Evolutionary conservation across 164 flowering plant species (phyloP).

Genomic region (Tinospora cordifolia): DNA sequence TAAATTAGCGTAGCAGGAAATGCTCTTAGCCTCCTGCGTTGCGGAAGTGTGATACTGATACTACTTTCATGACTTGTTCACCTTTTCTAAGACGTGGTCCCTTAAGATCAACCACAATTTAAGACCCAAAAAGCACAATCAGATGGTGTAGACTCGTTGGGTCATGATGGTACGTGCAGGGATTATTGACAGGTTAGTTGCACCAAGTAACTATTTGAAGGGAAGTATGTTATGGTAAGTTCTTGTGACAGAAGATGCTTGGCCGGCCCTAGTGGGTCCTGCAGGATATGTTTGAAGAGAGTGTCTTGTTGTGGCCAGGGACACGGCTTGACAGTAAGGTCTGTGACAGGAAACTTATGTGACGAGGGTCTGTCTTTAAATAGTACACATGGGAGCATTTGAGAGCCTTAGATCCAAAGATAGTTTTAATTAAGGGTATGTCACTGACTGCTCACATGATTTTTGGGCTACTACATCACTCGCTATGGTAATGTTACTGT

Average conservation of each 20-base stretch:
- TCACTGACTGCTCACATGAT: conserved; percentile 10
- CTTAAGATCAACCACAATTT: too few species aligned
- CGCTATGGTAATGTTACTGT: neutral
- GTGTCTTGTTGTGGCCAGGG: conserved; percentile 5
- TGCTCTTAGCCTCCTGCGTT: too few species aligned
- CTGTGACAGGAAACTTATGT: neutral
- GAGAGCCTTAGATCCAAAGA: conserved; percentile 4
- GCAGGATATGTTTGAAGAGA: neutral
- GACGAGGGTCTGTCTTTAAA: neutral
- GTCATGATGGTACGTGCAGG: too few species aligned
- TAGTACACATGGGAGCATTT: conserved; percentile 5
- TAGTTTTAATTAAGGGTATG: conserved; percentile 1
- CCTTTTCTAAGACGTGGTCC: too few species aligned
- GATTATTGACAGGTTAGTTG: neutral
- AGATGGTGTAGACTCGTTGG: too few species aligned
- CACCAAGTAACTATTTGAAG: neutral
- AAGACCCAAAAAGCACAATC: too few species aligned
- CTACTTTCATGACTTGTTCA: too few species aligned
- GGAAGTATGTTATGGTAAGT: conserved; percentile 7
- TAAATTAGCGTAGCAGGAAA: too few species aligned
- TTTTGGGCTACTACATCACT: neutral
- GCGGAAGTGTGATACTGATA: too few species aligned
- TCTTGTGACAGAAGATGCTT: neutral
- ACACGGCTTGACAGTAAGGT: conserved; percentile 2
- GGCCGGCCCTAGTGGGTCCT: conserved; percentile 2